Percentiles rank a stretch among this genome's conserved stretches.
phyloP scores from a whole-genome alignment of 2,329 filamentous ascomycete genomes.

The Cyphellophora europaea region DNA sequence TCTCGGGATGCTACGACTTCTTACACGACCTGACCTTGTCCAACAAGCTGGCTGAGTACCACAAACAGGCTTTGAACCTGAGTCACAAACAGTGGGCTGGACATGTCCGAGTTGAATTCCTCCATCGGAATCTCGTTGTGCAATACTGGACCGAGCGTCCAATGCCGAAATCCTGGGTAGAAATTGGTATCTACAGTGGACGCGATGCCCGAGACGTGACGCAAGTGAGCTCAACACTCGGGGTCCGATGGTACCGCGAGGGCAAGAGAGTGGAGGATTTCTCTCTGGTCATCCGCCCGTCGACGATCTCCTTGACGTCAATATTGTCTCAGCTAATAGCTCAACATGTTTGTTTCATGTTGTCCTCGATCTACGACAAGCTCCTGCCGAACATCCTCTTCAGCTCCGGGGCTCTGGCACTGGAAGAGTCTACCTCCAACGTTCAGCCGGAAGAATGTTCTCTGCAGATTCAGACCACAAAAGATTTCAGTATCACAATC shows the following conservation, averaged over 20 bases:
- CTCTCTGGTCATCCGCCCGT: constrained; percentile 58
- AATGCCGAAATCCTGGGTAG: constrained; percentile 77
- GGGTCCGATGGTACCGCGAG: constrained; percentile 72
- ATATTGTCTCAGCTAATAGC: constrained; percentile 68
- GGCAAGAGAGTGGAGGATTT: constrained; percentile 62
- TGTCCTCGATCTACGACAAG: constrained; percentile 56
- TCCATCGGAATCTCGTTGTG: constrained; percentile 73
- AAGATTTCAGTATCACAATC: constrained; percentile 50
- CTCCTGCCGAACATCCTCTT: constrained; percentile 54
- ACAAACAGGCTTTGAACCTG: constrained; percentile 65
- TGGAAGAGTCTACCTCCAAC: constrained; percentile 49
- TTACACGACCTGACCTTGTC: constrained; percentile 83
- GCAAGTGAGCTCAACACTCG: constrained; percentile 24
- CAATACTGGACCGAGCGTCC: constrained; percentile 78
- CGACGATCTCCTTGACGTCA: constrained; percentile 61
- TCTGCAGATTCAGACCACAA: constrained; percentile 61
- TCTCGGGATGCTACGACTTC: constrained; percentile 74
- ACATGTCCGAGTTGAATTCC: constrained; percentile 64
- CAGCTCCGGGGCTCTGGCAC: constrained; percentile 46
- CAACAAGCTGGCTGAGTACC: constrained; percentile 77
- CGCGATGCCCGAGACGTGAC: constrained; percentile 20
- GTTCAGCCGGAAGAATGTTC: constrained; percentile 57
- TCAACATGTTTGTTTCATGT: constrained; percentile 61
- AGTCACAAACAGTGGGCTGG: constrained; percentile 66
- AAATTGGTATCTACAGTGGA: constrained; percentile 71